Conservation (phyloP, 139 green algal species). For the Chlamydomonas sphaeroides region DNA sequence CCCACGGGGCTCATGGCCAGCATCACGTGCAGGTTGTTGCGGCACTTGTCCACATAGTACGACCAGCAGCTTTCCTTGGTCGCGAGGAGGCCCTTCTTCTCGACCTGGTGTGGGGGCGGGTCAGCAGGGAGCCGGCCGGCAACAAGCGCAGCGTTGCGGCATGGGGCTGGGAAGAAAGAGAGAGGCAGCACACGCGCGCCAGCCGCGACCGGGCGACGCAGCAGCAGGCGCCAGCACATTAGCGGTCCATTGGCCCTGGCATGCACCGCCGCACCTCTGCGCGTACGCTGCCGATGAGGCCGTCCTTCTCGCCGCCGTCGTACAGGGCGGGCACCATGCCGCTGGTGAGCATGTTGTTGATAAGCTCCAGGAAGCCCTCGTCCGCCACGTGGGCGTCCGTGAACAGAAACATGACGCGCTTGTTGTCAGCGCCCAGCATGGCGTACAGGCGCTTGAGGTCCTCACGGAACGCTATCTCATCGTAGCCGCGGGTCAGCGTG, state of each 20-base stretch:
- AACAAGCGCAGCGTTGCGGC: no score
- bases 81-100: constrained; percentile 56
- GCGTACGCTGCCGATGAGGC: constrained; percentile 60
- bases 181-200: no score
- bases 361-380: constrained; percentile 88
- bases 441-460: constrained; percentile 87
- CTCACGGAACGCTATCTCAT: constrained; percentile 83
- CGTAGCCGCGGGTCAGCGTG: constrained; percentile 87
- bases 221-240: no score
- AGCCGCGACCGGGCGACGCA: no score
- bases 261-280: constrained; percentile 44
- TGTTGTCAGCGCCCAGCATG: constrained; percentile 79
- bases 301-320: constrained; percentile 85
- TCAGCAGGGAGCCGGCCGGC: neutral
- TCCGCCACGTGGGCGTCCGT: constrained; percentile 87
- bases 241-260: no score
- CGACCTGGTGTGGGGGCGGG: constrained; percentile 46
- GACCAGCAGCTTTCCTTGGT: constrained; percentile 82
- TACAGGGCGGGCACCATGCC: constrained; percentile 91
- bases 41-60: constrained; percentile 81
- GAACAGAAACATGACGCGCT: constrained; percentile 87
- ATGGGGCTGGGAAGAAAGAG: no score
- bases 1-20: constrained; percentile 86
- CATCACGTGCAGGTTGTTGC: constrained; percentile 86
- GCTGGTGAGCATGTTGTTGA: constrained; percentile 91